Conservation (phyloP, 208 protist genomes). For the Paratrypanosoma confusum region DNA sequence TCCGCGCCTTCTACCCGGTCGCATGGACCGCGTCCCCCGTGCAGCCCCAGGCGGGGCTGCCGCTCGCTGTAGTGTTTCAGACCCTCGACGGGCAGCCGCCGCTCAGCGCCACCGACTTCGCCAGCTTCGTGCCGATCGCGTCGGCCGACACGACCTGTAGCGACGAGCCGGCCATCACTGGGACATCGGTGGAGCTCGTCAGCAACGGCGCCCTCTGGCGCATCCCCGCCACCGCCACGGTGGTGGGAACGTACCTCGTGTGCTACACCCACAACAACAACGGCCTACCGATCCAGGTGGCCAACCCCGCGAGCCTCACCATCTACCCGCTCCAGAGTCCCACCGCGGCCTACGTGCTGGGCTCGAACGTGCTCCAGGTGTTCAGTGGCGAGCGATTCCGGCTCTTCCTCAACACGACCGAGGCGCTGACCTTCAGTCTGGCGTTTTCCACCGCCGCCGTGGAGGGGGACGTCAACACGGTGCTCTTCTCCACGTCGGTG, state of each 20-base stretch:
- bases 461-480: slow-evolving; percentile 31
- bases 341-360: slow-evolving; percentile 47
- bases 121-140: slow-evolving; percentile 30
- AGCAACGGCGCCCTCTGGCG: slow-evolving; percentile 49
- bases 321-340: slow-evolving; percentile 63
- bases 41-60: slow-evolving; percentile 36
- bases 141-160: background rate
- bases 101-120: slow-evolving; percentile 37
- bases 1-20: slow-evolving; percentile 29
- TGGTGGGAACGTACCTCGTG: slow-evolving; percentile 47
- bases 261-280: slow-evolving; percentile 61
- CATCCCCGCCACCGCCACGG: slow-evolving; percentile 25
- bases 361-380: slow-evolving; percentile 20
- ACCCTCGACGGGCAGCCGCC: slow-evolving; percentile 15
- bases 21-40: slow-evolving; percentile 33
- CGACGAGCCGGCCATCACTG: slow-evolving; percentile 10
- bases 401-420: slow-evolving; percentile 67
- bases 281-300: slow-evolving; percentile 45
- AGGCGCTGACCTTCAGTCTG: slow-evolving; percentile 33
- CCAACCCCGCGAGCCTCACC: slow-evolving; percentile 26
- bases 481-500: slow-evolving; percentile 36
- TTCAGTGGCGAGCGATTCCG: slow-evolving; percentile 66
- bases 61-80: slow-evolving; percentile 52
- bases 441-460: slow-evolving; percentile 3
- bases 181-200: slow-evolving; percentile 3